phyloP scores from a whole-genome alignment of 1,284 basidiomycete species.

The Coniophora puteana region DNA sequence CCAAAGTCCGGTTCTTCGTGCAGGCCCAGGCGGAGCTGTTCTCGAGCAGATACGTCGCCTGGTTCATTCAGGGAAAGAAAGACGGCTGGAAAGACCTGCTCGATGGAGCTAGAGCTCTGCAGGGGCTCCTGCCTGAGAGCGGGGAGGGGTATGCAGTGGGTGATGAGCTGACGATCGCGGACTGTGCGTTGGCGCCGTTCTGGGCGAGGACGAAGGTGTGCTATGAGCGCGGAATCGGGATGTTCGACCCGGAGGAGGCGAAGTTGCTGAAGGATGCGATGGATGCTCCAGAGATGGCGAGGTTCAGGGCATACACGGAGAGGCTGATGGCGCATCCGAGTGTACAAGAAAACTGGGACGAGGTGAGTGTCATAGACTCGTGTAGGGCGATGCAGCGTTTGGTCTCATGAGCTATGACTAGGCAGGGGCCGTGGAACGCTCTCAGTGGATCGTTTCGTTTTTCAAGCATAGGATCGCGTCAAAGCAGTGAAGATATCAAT shows the following conservation, averaged over 20 bases:
- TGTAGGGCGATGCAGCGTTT: too few relatives aligned
- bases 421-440: too few relatives aligned
- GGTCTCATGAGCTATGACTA: too few relatives aligned
- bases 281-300: slow-evolving; percentile 34
- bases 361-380: too few relatives aligned
- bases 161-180: slow-evolving; percentile 42
- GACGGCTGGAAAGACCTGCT: background rate
- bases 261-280: slow-evolving; percentile 32
- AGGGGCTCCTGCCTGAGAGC: slow-evolving; percentile 24
- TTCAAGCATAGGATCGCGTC: too few relatives aligned
- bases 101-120: slow-evolving; percentile 22
- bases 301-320: slow-evolving; percentile 38
- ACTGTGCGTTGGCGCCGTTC: slow-evolving; percentile 48
- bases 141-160: too few relatives aligned
- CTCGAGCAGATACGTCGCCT: slow-evolving; percentile 22
- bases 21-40: slow-evolving; percentile 52
- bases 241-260: slow-evolving; percentile 34
- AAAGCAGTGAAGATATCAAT: too few relatives aligned
- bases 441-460: too few relatives aligned
- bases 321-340: slow-evolving; percentile 40
- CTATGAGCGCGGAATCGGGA: slow-evolving; percentile 42
- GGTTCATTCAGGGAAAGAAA: background rate
- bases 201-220: slow-evolving; percentile 37
- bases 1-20: too few relatives aligned
- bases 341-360: slow-evolving; percentile 43